Conservation (phyloP, 768 basidiomycete genomes). For the Tephrocybe sp. region DNA sequence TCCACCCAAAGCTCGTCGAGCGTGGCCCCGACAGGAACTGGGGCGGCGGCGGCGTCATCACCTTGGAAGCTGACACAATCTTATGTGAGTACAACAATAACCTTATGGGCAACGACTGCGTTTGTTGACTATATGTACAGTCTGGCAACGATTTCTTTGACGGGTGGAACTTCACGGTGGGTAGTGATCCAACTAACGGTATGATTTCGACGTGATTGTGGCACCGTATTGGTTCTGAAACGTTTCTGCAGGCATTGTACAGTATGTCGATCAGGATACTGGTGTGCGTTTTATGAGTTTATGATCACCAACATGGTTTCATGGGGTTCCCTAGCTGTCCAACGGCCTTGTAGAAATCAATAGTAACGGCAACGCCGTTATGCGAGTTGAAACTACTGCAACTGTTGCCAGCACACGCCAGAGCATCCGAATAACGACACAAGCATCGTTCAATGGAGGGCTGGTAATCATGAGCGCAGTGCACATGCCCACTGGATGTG, state of each 20-base stretch:
- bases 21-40: constrained; percentile 16
- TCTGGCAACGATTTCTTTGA: constrained; percentile 76
- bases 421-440: constrained; percentile 76
- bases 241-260: constrained; percentile 40
- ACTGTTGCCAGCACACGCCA: constrained; percentile 66
- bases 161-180: constrained; percentile 74
- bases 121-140: constrained; percentile 28
- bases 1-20: constrained; percentile 19
- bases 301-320: constrained; percentile 4
- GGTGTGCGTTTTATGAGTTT: constrained; percentile 46
- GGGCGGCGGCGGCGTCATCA: constrained; percentile 34
- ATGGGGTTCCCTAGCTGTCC: constrained; percentile 37
- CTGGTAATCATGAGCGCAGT: constrained; percentile 81
- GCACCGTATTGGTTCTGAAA: background rate
- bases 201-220: constrained; percentile 4
- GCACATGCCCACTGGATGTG: constrained; percentile 92
- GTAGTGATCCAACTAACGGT: constrained; percentile 77
- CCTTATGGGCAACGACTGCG: no score
- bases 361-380: constrained; percentile 71
- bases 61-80: constrained; percentile 60
- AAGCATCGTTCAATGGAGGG: constrained; percentile 58
- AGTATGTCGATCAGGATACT: constrained; percentile 62
- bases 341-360: constrained; percentile 70
- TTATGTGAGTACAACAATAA: constrained; percentile 44
- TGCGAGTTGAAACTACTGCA: constrained; percentile 86